Conservation (phyloP, 176 grass and related monocot genomes). For the Phoenix roebelenii region DNA sequence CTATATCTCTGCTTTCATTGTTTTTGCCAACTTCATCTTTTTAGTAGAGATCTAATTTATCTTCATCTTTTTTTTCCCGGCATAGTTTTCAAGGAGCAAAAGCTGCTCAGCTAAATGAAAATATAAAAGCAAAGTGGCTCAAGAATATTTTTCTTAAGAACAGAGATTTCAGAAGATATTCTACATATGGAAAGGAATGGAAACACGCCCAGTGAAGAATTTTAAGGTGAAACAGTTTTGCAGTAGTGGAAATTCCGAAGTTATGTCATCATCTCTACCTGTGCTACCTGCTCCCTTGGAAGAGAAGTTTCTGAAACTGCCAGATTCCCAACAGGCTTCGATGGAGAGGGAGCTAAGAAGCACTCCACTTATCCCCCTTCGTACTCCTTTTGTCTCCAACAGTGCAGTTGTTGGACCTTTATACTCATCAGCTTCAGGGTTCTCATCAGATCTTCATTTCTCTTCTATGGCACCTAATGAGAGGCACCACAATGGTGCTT, state of each 20-base stretch:
- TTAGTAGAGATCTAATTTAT: too few relatives aligned
- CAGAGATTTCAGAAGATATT: not conserved
- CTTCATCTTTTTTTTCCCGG: too few relatives aligned
- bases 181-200: not conserved
- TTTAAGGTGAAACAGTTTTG: not conserved
- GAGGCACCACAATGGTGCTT: constrained; percentile 23
- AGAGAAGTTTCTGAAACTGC: constrained; percentile 4
- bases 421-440: constrained; percentile 27
- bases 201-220: not conserved
- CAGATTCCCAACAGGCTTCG: not conserved
- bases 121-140: too few relatives aligned
- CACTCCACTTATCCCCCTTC: not conserved
- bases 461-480: constrained; percentile 20
- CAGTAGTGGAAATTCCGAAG: not conserved
- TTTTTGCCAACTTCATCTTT: too few relatives aligned
- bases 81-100: too few relatives aligned
- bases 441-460: constrained; percentile 15
- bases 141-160: too few relatives aligned
- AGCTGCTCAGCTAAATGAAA: too few relatives aligned
- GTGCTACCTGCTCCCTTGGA: constrained; percentile 5
- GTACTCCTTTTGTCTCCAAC: constrained; percentile 12
- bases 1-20: too few relatives aligned
- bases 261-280: constrained; percentile 13
- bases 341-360: constrained; percentile 3
- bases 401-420: constrained; percentile 29